Evolutionary conservation across 805 yeast genomes (phyloP).

Genomic region (Saccharomycopsis oosterbeekiorum): DNA sequence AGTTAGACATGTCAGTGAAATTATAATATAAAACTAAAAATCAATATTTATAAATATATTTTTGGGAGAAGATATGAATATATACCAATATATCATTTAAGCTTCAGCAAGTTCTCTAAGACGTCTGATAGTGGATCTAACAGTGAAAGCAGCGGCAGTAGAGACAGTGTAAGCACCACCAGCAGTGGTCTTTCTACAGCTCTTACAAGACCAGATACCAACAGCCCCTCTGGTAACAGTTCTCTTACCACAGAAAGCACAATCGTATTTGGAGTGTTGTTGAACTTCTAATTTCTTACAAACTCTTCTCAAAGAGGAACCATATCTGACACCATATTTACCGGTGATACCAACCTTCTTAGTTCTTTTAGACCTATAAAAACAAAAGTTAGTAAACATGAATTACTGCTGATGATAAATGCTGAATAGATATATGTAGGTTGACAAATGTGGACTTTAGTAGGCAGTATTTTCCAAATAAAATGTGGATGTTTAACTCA

Average conservation of each 20-base stretch:
- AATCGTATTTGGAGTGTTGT: slow-evolving; percentile 98
- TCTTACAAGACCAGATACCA: slow-evolving; percentile 97
- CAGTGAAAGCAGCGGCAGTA: slow-evolving; percentile 99
- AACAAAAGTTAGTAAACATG: slow-evolving; percentile 1
- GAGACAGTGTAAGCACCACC: slow-evolving; percentile 99
- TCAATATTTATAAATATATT: background rate
- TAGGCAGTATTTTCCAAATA: too few species aligned
- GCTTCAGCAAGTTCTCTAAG: slow-evolving; percentile 99
- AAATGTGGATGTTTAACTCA: too few species aligned
- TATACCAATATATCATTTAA: slow-evolving; percentile 35
- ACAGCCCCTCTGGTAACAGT: slow-evolving; percentile 94
- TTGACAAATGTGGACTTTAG: too few species aligned
- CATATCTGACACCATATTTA: slow-evolving; percentile 99
- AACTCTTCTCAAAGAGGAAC: slow-evolving; percentile 99
- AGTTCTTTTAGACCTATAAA: slow-evolving; percentile 95
- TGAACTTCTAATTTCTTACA: slow-evolving; percentile 98
- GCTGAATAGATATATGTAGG: too few species aligned
- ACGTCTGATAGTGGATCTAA: slow-evolving; percentile 99
- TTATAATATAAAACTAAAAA: background rate
- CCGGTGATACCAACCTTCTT: slow-evolving; percentile 99
- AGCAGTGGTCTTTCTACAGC: slow-evolving; percentile 95
- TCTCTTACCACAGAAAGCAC: slow-evolving; percentile 99
- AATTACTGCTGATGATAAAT: too few species aligned
- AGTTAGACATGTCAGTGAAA: background rate
- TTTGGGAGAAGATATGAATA: background rate